Evolutionary conservation across 2,329 filamentous ascomycete genomes (phyloP), one percentile per base, ranked within the genome.

Genomic region (Sporothrix curviconia): DNA sequence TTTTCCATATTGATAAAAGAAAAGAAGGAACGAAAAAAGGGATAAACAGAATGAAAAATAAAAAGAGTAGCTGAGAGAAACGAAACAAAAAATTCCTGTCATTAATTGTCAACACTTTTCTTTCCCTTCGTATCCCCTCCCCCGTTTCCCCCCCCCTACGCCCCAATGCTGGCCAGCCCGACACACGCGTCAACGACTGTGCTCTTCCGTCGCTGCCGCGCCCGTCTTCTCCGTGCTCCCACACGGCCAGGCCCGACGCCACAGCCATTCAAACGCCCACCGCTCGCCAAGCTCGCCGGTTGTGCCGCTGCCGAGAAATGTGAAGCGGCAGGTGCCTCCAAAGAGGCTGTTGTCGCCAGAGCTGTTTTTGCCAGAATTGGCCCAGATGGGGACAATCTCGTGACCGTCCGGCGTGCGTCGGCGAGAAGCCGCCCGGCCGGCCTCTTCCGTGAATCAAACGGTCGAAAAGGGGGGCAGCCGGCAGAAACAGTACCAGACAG

Each of bases 181-280:
- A 50, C 56, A 19, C 43, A 58, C 2, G 57, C 57, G 36, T 51
- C 36, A 30, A 59, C 34, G 2, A 59, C 37, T 1, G 57, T 56
- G 22, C 53, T 49, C 43, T 56, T 37, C 40, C 52, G 46, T 32
- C 57, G 37, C 22, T 44, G 46, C 39, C 52, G 22, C 15, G 24
- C 14, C 50, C 59, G 47, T 28, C 61, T 54, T 24, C 59, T 57
- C 40, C 44, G 40, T n/a, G n/a, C 59, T 61, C 61, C 61, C 61
- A 72, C 11, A 70, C 66, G 15, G 64, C 63, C 57, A 73, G 58
- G 25, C 66, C 71, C 46, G 73, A 69, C 7, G 66, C 62, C 12
- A 75, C 72, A 0, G 74, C 70, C 71, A 75, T 75, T 30, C n/a
- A n/a, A 75, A 58, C 1, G 69, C 70, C 71, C 72, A 76, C 19